Evolutionary conservation across 345 rosid species (phyloP).

Genomic region (Euphorbia lathyris): DNA sequence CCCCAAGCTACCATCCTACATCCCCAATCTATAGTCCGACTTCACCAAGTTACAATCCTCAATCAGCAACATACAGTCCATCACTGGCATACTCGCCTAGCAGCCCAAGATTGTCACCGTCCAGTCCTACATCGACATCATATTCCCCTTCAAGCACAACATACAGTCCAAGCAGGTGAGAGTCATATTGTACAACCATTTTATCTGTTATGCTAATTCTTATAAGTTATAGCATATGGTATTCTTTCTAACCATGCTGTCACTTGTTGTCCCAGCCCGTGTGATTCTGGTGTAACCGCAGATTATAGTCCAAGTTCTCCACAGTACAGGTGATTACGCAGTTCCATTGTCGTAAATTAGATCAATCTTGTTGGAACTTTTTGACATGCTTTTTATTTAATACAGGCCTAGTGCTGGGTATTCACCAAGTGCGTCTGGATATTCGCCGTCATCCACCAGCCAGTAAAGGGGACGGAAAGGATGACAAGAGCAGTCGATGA

Average conservation of each 20-base stretch:
- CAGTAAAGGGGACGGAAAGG: conserved; percentile 22
- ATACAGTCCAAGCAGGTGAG: conserved; percentile 90
- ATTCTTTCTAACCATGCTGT: neutral
- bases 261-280: conserved; percentile 46
- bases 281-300: conserved; percentile 64
- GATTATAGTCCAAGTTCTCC: conserved; percentile 81
- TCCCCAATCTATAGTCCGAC: conserved; percentile 31
- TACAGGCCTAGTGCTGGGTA: conserved; percentile 77
- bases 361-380: neutral
- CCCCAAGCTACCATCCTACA: conserved; percentile 28
- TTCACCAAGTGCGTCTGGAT: conserved; percentile 77
- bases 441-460: conserved; percentile 77
- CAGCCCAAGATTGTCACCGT: conserved; percentile 79
- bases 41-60: conserved; percentile 64
- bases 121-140: conserved; percentile 89
- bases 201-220: neutral
- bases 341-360: neutral
- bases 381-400: conserved; percentile 1
- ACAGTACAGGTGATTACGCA: conserved; percentile 42
- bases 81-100: conserved; percentile 89
- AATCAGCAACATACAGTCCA: conserved; percentile 82
- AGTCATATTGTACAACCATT: neutral
- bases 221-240: neutral
- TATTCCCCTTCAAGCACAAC: conserved; percentile 91
- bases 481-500: conserved; percentile 20